Base-by-base conservation (phyloP, 1,284 basidiomycete species). In the Ustilago esculenta region DNA sequence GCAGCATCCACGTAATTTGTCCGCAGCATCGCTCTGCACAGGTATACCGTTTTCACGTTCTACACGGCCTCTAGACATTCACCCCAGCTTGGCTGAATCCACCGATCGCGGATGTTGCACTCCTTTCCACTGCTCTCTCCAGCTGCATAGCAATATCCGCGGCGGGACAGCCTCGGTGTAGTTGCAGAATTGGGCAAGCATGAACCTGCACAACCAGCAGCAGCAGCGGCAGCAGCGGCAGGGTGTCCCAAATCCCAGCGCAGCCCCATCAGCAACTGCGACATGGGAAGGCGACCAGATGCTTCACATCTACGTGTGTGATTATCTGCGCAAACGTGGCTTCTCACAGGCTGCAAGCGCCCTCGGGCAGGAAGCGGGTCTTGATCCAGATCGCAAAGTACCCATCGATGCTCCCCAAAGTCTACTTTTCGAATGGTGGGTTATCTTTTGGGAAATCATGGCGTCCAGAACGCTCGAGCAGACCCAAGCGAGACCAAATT, bases 221-320 rank as follows among this genome's bases (percentile, higher is more conserved):
- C 41, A 43, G 27, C 40, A 17, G 29, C n/a, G 24, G 11, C 24
- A 20, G 29, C 46, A 24, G 21, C 21, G 37, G 36, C 18, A n/a
- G n/a, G n/a, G n/a, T n/a, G n/a, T n/a, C n/a, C 14, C 41, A 3
- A 29, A 29, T 7, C 27, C 27, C 7, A 29, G 12, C 12, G 27
- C 36, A 7, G 4, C 24, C 8, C 33, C 36, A 32, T 24, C 17
- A 3, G 23, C 40, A 18, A 25, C 24, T 6, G 12, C 34, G 4
- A n/a, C 48, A 27, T 69, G 66, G 66, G 35, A 58, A 39, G 66
- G 59, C 29, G 59, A 69, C 20, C 49, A 51, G 20, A 71, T 66
- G 68, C 51, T 71, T 10, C 68, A 71, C 54, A 49, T 63, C 43
- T 71, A 71, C 46, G 32, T 71, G 2, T 66, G 63, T 52, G 68